phyloP scores from a whole-genome alignment of 257 asterid species.

The Nicotiana benthamiana region DNA sequence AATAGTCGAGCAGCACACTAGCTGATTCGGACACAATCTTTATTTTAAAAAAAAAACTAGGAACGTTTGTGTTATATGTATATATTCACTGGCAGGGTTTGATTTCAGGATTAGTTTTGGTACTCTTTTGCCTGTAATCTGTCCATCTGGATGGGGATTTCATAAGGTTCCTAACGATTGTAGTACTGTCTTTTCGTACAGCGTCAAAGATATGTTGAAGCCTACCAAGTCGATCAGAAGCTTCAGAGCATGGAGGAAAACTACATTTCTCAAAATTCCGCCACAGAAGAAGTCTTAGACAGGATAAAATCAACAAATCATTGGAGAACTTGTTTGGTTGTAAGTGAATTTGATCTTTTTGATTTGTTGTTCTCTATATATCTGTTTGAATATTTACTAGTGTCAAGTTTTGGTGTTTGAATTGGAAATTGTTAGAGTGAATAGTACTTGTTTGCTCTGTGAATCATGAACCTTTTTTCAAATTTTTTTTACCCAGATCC shows the following conservation, averaged over 20 bases:
- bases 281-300: conserved; percentile 32
- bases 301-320: conserved; percentile 47
- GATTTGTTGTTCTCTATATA: background rate
- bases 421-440: background rate
- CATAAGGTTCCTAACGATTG: conserved; percentile 15
- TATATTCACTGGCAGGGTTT: background rate
- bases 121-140: background rate
- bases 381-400: background rate
- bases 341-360: conserved; percentile 37
- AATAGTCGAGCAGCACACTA: background rate
- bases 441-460: background rate
- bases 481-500: background rate
- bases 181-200: conserved; percentile 26
- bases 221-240: conserved; percentile 67
- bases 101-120: background rate
- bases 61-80: background rate
- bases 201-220: conserved; percentile 83
- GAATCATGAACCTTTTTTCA: background rate
- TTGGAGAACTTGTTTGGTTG: conserved; percentile 83
- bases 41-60: background rate
- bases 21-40: background rate
- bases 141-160: background rate
- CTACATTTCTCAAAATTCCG: conserved; percentile 39
- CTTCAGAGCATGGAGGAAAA: conserved; percentile 64
- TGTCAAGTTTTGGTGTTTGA: background rate